Evolutionary conservation across 805 yeast genomes (phyloP).

Genomic region (Nakazawaea laoshanensis): DNA sequence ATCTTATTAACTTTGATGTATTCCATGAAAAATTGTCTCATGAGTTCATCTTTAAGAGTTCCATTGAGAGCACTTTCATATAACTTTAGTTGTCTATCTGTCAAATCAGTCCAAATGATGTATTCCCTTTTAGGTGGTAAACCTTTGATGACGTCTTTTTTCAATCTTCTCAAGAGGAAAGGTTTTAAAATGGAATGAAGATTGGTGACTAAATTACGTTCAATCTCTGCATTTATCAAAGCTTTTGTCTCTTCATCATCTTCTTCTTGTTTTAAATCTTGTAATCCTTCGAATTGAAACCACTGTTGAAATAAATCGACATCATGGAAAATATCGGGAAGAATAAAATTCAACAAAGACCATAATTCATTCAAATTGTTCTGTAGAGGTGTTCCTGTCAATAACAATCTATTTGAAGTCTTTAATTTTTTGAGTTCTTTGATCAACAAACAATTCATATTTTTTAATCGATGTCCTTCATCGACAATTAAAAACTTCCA

Average conservation of each 20-base stretch:
- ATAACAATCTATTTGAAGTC: constrained; percentile 62
- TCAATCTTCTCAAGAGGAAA: constrained; percentile 74
- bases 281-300: constrained; percentile 75
- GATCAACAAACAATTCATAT: constrained; percentile 70
- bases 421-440: constrained; percentile 59
- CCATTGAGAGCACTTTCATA: constrained; percentile 45
- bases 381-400: constrained; percentile 97
- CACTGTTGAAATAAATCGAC: constrained; percentile 84
- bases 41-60: constrained; percentile 33
- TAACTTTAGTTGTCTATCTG: constrained; percentile 54
- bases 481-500: constrained; percentile 91
- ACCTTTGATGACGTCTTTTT: constrained; percentile 56
- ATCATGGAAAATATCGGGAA: constrained; percentile 91
- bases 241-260: constrained; percentile 35
- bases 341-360: constrained; percentile 83
- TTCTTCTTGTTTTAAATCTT: constrained; percentile 24
- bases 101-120: constrained; percentile 63
- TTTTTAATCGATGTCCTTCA: constrained; percentile 92
- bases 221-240: constrained; percentile 47
- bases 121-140: constrained; percentile 91
- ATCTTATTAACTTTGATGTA: constrained; percentile 34
- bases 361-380: constrained; percentile 86
- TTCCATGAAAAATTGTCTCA: constrained; percentile 41
- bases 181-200: constrained; percentile 87
- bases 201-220: constrained; percentile 59